Evolutionary conservation across 2,329 filamentous ascomycete genomes (phyloP).

Genomic region (Monosporascus sp.): DNA sequence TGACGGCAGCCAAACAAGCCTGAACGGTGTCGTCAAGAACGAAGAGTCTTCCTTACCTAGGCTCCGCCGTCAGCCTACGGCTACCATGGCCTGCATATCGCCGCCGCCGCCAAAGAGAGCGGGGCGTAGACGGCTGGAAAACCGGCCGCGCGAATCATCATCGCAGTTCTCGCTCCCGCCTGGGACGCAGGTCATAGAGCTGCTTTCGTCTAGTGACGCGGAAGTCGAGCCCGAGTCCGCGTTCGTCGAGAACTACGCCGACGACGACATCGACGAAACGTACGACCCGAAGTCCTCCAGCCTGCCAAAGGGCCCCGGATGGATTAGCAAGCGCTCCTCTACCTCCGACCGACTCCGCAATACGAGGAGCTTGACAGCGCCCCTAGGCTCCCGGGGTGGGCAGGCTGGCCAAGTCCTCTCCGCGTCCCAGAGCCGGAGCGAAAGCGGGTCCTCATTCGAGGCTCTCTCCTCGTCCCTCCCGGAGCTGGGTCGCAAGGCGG

Average conservation of each 20-base stretch:
- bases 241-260: slow-evolving; percentile 30
- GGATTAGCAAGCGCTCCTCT: slow-evolving; percentile 19
- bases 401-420: slow-evolving; percentile 5
- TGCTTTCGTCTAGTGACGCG: slow-evolving; percentile 20
- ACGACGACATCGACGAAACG: slow-evolving; percentile 33
- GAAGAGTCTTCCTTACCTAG: slow-evolving; percentile 1
- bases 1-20: slow-evolving; percentile 1
- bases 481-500: background rate
- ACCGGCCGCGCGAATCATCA: slow-evolving; percentile 2
- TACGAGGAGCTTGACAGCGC: slow-evolving; percentile 9
- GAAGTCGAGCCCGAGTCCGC: slow-evolving; percentile 24
- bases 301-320: slow-evolving; percentile 12
- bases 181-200: slow-evolving; percentile 32
- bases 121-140: background rate
- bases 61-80: slow-evolving; percentile 2
- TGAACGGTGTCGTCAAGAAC: background rate
- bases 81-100: slow-evolving; percentile 15
- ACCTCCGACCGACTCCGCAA: background rate
- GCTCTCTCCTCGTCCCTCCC: background rate
- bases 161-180: slow-evolving; percentile 26
- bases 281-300: slow-evolving; percentile 21
- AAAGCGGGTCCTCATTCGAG: background rate
- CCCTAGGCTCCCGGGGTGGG: slow-evolving; percentile 1
- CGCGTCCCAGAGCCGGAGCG: slow-evolving; percentile 7
- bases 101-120: slow-evolving; percentile 12